Percentiles rank a stretch among this genome's conserved stretches.
Evolutionary conservation across 2,329 filamentous ascomycete species (phyloP).

Genomic region (Xylariaceae sp.): DNA sequence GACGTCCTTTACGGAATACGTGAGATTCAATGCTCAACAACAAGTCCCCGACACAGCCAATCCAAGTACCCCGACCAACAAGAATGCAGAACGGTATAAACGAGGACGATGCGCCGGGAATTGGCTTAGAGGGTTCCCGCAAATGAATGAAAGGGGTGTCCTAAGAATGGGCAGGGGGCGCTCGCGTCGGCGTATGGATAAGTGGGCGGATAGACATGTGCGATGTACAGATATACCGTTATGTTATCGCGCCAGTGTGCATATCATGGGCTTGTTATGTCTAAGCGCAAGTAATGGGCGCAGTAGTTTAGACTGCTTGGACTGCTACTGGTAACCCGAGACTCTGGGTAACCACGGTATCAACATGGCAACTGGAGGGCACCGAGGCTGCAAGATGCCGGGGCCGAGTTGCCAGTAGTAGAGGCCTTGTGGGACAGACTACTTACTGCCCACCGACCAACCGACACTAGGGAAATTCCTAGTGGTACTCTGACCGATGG

Average conservation of each 20-base stretch:
- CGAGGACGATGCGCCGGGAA: conserved; percentile 18
- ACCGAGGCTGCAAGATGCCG: conserved; percentile 17
- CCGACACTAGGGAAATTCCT: neutral
- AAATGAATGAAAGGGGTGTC: conserved; percentile 13
- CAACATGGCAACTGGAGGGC: conserved; percentile 19
- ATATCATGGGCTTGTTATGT: neutral
- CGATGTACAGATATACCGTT: neutral
- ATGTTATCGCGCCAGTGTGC: neutral
- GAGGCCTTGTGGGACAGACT: neutral
- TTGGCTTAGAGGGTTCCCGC: conserved; percentile 7
- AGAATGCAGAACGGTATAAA: conserved; percentile 14
- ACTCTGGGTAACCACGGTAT: conserved; percentile 19
- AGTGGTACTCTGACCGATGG: neutral
- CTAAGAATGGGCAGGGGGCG: conserved; percentile 10
- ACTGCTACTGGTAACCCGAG: conserved; percentile 20
- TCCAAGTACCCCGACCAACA: conserved; percentile 25
- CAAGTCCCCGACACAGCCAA: conserved; percentile 22
- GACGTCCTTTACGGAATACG: conserved; percentile 13
- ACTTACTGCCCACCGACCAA: neutral
- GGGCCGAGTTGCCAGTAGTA: neutral
- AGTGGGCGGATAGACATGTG: neutral
- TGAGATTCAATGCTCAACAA: conserved; percentile 17
- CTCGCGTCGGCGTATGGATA: conserved; percentile 15
- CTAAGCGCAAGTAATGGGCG: conserved; percentile 4
- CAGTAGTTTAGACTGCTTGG: conserved; percentile 5